Base-by-base conservation (phyloP, 2,329 filamentous ascomycete species). In the Aspergillus novoparasiticus region DNA sequence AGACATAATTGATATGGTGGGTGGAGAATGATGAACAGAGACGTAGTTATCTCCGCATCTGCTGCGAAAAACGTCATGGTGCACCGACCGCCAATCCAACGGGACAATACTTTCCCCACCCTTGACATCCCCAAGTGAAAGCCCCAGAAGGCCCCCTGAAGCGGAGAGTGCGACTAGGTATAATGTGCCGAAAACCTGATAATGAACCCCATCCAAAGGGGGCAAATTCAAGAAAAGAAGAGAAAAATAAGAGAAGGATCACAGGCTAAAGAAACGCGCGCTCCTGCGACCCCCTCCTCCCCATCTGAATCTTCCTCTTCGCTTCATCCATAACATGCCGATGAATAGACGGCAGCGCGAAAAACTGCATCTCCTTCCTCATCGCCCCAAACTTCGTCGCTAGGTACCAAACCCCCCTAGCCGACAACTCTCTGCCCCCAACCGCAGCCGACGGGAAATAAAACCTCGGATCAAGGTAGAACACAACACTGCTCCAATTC, bases 381-480 rank as follows among this genome's bases (percentile, higher is more conserved):
- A 71, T 32, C 0, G 65, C 58, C 10, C 69, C 73, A 61, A 76
- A 76, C 10, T 67, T 68, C 26, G 66, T 74, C 5, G 71, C 73
- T 12, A 77, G 70, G 58, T 73, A 70, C 32, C 71, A 64, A 8
- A 77, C 73, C 0, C 75, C 75, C 8, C 73, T 65, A 1, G 70
- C 72, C 10, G 74, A 69, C 19, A 73, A 65, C 60, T 75, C 71
- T 10, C 69, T 57, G 4, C 72, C 72, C 19, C 73, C 74, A 1
- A 73, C 71, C 8, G 64, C 61, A 1, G 68, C 65, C 21, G 69
- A 67, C 1, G 74, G 74, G 34, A 71, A 77, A 60, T 75, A 76
- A 57, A 76, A 77, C 14, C 72, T 64, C 19, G 75, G 75, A 62
- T 77, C 75, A 4, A 78, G 63, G 43, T 77, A 77, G 45, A 77